Percentiles rank a stretch among this genome's conserved stretches.
Conservation (phyloP, 768 basidiomycete species). For the Pluteus cervinus region DNA sequence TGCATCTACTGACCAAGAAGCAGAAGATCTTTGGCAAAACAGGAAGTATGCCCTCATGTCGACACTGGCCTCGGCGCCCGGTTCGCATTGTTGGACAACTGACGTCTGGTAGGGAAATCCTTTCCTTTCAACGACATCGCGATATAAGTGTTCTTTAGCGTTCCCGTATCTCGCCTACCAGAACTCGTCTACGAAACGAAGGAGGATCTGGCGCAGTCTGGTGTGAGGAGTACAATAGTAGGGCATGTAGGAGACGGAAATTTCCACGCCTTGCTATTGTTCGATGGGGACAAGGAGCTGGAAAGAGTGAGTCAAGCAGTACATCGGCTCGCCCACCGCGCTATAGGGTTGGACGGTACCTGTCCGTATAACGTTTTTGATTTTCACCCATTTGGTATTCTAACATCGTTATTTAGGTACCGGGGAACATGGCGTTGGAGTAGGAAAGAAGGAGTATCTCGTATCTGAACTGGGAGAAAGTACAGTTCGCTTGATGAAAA, state of each 20-base stretch:
- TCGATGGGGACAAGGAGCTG: slow-evolving; percentile 54
- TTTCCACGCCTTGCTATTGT: slow-evolving; percentile 51
- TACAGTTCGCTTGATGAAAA: slow-evolving; percentile 82
- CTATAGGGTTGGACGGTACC: slow-evolving; percentile 69
- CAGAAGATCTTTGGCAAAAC: slow-evolving; percentile 75
- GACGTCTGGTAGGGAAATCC: slow-evolving; percentile 68
- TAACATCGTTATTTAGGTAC: slow-evolving; percentile 43
- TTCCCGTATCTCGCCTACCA: slow-evolving; percentile 65
- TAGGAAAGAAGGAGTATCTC: slow-evolving; percentile 84
- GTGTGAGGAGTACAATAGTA: slow-evolving; percentile 62
- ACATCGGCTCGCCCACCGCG: slow-evolving; percentile 67
- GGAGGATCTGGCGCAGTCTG: slow-evolving; percentile 58
- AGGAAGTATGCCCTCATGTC: slow-evolving; percentile 81
- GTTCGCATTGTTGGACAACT: slow-evolving; percentile 73
- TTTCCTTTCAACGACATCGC: not conserved
- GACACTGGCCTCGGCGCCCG: slow-evolving; percentile 59
- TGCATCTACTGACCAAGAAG: slow-evolving; percentile 70
- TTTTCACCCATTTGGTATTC: not conserved
- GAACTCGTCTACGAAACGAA: slow-evolving; percentile 74
- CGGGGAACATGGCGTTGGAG: slow-evolving; percentile 84
- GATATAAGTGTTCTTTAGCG: slow-evolving; percentile 28
- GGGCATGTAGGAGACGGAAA: slow-evolving; percentile 79
- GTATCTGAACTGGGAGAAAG: slow-evolving; percentile 75
- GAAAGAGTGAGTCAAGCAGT: slow-evolving; percentile 50
- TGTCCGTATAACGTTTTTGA: slow-evolving; percentile 38